Evolutionary conservation across 2,329 filamentous ascomycete genomes (phyloP), one percentile per base, ranked within the genome.

Genomic region (Hortaea werneckii): DNA sequence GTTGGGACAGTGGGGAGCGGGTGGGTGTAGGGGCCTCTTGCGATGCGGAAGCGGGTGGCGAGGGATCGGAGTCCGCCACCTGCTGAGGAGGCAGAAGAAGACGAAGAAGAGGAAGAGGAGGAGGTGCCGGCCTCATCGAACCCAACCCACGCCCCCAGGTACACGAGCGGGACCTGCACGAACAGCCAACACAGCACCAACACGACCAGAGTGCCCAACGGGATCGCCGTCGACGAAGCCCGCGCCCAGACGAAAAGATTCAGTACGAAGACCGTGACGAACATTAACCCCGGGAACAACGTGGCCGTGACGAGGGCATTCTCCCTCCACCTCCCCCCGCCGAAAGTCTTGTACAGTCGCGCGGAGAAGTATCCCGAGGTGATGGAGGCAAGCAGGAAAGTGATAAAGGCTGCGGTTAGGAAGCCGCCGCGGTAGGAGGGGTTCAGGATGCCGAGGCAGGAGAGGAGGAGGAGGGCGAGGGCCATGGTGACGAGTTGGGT

Each of bases 211-310:
- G 86, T 92, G 32, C 82, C 77, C 55, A 94, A 89, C 0, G 87
- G 87, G 30, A 94, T 82, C 1, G 87, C 87, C 1, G 87, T 94
- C 63, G 84, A 89, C 9, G 85, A 92, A 0, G 87, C 85, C 65
- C 94, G 86, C 1, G 86, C 82, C 87, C 87, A 94, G 48, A 92
- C 85, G 61, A 94, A 94, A 7, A 94, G 73, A 63, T 94, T 94
- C 48, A 94, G 74, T 41, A 90, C 75, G 66, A 94, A 87, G 32
- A 89, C 69, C 29, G 85, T 73, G 6, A 75, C 71, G 60, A 94
- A 94, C 1, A 85, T 68, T 5, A 92, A 73, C 1, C 87, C 87
- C 0, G 87, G 87, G 60, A 94, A 85, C 3, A 94, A 73, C 7
- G 82, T 70, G 0, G 85, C 85, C 3, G 87, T 94, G 29, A 71